Conservation (phyloP, 2,329 filamentous ascomycete genomes). For the Leptographium galeiforme region DNA sequence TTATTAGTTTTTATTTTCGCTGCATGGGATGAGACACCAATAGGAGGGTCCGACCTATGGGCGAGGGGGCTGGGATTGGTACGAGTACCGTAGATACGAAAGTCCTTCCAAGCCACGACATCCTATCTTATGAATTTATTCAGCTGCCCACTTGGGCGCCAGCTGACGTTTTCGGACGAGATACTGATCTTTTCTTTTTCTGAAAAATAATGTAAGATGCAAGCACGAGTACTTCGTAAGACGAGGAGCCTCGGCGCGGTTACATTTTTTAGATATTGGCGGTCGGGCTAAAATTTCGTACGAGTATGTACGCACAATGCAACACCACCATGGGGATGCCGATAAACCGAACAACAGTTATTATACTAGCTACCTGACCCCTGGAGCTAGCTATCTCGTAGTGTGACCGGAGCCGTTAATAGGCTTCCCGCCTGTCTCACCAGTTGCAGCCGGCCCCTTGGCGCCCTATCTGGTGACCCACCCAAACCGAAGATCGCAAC, state of each 20-base stretch:
- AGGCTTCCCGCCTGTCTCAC: neutral
- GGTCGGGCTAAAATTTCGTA: neutral
- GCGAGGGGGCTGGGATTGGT: too few relatives aligned
- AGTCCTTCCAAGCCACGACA: neutral
- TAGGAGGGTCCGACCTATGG: too few relatives aligned
- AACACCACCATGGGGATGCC: neutral
- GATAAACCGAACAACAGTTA: too few relatives aligned
- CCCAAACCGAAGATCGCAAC: neutral
- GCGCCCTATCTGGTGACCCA: neutral
- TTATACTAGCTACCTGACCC: neutral
- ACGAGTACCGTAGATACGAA: too few relatives aligned
- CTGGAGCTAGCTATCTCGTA: neutral
- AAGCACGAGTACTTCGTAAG: neutral
- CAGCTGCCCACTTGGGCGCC: neutral
- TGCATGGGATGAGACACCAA: too few relatives aligned
- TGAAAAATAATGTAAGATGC: neutral
- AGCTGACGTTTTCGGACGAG: neutral
- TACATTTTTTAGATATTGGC: neutral
- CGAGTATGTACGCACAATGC: too few relatives aligned
- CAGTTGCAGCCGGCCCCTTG: neutral
- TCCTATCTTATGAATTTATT: neutral
- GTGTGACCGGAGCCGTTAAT: neutral
- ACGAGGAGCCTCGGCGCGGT: neutral
- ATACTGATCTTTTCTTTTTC: neutral
- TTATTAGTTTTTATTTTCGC: too few relatives aligned